These are phyloP conservation scores for Byssothecium circinans DNA, from an alignment of 2,329 filamentous ascomycete genomes.

Conservation along the genomic window DNA sequence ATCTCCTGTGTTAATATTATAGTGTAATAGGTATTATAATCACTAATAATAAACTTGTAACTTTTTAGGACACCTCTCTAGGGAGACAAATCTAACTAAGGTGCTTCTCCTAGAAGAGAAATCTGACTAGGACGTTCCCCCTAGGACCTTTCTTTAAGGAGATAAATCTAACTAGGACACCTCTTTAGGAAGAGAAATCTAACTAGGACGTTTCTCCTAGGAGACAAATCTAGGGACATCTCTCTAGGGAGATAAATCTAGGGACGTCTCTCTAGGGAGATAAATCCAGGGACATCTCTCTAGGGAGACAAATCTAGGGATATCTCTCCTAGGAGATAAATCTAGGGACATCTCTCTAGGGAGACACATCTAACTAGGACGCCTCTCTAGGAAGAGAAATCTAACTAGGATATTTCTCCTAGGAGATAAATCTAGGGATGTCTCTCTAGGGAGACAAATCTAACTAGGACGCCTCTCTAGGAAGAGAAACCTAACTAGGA, in stretches of 20 bases:
- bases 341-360: conserved; percentile 5
- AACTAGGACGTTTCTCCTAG: too few species aligned
- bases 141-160: conserved; percentile 2
- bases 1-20: background rate
- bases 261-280: conserved; percentile 1
- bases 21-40: background rate
- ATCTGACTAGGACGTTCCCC: background rate
- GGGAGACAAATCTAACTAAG: conserved; percentile 6
- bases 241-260: too few species aligned
- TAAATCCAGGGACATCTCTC: conserved; percentile 6
- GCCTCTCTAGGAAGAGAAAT: too few species aligned
- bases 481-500: too few species aligned
- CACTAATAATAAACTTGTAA: background rate
- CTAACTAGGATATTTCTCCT: background rate
- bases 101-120: too few species aligned
- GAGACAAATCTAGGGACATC: too few species aligned
- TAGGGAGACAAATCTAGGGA: conserved; percentile 3
- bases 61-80: conserved; percentile 1
- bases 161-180: conserved; percentile 4
- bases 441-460: conserved; percentile 5
- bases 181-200: too few species aligned
- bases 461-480: conserved; percentile 4
- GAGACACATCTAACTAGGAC: conserved; percentile 6
- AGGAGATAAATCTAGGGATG: conserved; percentile 3
- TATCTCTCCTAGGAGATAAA: too few species aligned